Evolutionary conservation across 352 stramenopile genomes (phyloP).

Genomic region (Globisporangium spinosum): DNA sequence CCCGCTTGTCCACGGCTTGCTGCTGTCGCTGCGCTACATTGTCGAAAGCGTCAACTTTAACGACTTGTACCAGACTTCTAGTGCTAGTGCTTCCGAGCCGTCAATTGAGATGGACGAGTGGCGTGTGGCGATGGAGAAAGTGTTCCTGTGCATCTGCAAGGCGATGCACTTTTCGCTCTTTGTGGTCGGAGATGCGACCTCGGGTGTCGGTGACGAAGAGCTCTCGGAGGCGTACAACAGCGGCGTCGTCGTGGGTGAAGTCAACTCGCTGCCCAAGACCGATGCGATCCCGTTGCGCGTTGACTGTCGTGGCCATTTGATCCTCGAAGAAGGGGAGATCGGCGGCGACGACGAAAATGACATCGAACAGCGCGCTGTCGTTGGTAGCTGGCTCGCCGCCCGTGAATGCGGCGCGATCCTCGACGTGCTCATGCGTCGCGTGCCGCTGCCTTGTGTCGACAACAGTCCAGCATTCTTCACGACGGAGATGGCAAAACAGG

Average conservation of each 20-base stretch:
- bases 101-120: constrained; percentile 26
- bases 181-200: constrained; percentile 75
- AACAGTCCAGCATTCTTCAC: constrained; percentile 34
- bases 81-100: constrained; percentile 7
- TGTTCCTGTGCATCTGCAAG: constrained; percentile 53
- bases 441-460: constrained; percentile 38
- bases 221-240: constrained; percentile 55
- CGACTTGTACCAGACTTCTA: constrained; percentile 16
- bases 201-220: constrained; percentile 54
- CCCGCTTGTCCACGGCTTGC: constrained; percentile 68
- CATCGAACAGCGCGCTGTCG: constrained; percentile 69
- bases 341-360: constrained; percentile 47
- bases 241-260: constrained; percentile 63
- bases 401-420: constrained; percentile 80
- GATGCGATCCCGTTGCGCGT: constrained; percentile 57
- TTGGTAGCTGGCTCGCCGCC: constrained; percentile 84
- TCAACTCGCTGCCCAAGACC: constrained; percentile 50
- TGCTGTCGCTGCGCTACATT: constrained; percentile 75
- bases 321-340: constrained; percentile 47
- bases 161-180: constrained; percentile 63
- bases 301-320: constrained; percentile 77
- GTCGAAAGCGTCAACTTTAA: constrained; percentile 58
- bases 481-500: constrained; percentile 45
- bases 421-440: constrained; percentile 63
- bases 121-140: constrained; percentile 35